phyloP scores from a whole-genome alignment of 305 asterid genomes.

The Fraxinus albicans region DNA sequence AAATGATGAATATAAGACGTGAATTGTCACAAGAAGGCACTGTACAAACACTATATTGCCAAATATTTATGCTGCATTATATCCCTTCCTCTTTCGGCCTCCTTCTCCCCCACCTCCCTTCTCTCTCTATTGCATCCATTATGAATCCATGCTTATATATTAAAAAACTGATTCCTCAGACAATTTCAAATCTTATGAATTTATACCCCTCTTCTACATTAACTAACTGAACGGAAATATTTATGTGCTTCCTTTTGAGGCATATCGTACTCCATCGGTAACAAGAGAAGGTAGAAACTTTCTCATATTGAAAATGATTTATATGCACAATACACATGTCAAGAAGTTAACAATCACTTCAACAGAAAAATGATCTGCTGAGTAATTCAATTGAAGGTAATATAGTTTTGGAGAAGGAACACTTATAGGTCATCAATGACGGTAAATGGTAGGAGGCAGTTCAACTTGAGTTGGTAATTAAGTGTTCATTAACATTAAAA shows the following conservation, averaged over 20 bases:
- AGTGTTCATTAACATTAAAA: neutral
- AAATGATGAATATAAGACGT: neutral
- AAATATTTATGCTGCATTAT: neutral
- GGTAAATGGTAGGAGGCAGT: neutral
- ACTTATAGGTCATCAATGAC: neutral
- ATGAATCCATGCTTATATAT: neutral
- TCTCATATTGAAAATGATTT: neutral
- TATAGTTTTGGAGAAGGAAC: neutral
- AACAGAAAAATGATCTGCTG: neutral
- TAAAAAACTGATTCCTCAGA: neutral
- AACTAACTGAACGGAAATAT: neutral
- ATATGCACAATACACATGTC: neutral
- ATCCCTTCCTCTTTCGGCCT: neutral
- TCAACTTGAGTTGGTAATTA: neutral
- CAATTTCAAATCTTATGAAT: neutral
- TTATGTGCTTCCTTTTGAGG: neutral
- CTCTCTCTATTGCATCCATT: neutral
- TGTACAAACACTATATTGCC: neutral
- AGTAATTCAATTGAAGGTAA: neutral
- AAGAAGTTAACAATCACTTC: too few relatives aligned
- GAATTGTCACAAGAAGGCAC: neutral
- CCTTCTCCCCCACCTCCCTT: neutral
- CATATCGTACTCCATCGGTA: neutral
- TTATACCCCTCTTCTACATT: neutral
- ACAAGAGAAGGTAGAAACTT: neutral